A percentile compares a stretch with the other conserved stretches of the same genome.
phyloP scores from a whole-genome alignment of 345 rosid species.

The thale cress (Arabidopsis thaliana) region TAIR10.1 NC_003075.7:7663001-7663500 shows the following conservation, averaged over 20 bases:
- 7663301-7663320: slow-evolving; percentile 11
- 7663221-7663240: slow-evolving; percentile 32
- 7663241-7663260: slow-evolving; percentile 21
- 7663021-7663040: slow-evolving; percentile 72
- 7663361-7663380: slow-evolving; percentile 18
- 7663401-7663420: slow-evolving; percentile 6
- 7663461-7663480: background rate
- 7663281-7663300: slow-evolving; percentile 19
- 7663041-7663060: slow-evolving; percentile 85
- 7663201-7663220: slow-evolving; percentile 24
- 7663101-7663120: slow-evolving; percentile 1
- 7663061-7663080: slow-evolving; percentile 52
- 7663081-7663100: slow-evolving; percentile 17
- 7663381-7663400: slow-evolving; percentile 18
- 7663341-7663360: slow-evolving; percentile 19
- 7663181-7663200: slow-evolving; percentile 15
- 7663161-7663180: slow-evolving; percentile 20
- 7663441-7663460: slow-evolving; percentile 1
- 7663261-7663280: slow-evolving; percentile 22
- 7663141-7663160: slow-evolving; percentile 25
- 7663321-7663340: background rate
- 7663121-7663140: slow-evolving; percentile 31
- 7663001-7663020: slow-evolving; percentile 54
- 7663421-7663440: slow-evolving; percentile 11
- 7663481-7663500: background rate